Base-by-base conservation (phyloP, 257 asterid species). In the Thymus quinquecostatus region DNA sequence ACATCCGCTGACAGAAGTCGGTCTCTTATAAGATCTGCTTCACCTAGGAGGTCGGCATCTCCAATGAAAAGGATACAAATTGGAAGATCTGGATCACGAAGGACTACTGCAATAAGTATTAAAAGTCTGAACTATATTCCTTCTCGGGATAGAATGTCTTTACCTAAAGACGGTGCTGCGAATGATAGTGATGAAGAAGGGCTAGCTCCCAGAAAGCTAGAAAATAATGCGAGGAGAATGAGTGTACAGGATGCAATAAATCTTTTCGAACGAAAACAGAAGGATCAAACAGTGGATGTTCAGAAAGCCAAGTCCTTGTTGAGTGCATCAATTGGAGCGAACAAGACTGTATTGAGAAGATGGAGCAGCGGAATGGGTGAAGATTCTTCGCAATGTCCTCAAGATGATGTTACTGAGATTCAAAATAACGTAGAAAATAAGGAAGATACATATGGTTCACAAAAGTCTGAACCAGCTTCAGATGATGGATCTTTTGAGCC, bases 21-120 rank as follows among this genome's bases (percentile, higher is more conserved):
- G 53, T 67, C 91, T 50, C 86, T 87, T 13, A 69, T 80, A 70
- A 78, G 99, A 85, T 77, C 89, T 49, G 88, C 96, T 71, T 92
- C 99, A 60, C 99, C 98, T 12, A 84, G 97, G 82, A 87, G 98
- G 84, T 87, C 98, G 40, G 95, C 98, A 60, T 95, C 99, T 82
- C 99, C 99, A 62, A 92, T 95, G 99, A 84, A 97, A 60, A 88
- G 99, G 84, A 70, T 95, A 70, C 99, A 95, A 80, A 84, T 95
- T 32, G 99, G 99, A 55, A 82, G 97, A 50, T 81, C 96, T 72
- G 99, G 99, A 49, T 86, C 97, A 33, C 94, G 99, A 47, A 88
- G 97, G 77, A 77, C 99, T 28, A 85, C 99, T 33, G 96, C 99
- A 47, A 80, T 95, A 69, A 81, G 98, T 48, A 87, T 95, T 54